Evolutionary conservation across 352 stramenopile genomes (phyloP), one percentile per base, ranked within the genome.

Genomic region (Pythium periplocum): DNA sequence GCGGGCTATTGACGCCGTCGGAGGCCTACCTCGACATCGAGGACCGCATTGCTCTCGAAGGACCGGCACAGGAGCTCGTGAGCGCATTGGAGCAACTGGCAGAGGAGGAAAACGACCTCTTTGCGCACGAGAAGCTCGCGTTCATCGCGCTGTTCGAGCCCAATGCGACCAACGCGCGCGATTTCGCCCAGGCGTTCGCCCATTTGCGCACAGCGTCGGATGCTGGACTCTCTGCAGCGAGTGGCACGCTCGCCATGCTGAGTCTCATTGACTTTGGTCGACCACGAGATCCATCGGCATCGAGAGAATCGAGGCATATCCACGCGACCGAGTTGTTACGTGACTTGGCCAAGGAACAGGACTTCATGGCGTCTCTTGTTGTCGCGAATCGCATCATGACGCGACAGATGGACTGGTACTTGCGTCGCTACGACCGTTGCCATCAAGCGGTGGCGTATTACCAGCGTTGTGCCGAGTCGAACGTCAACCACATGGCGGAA

Each of bases 121-220:
- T 69, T 42, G 78, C 78, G 6, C 60, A 78, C 38, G 79, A 83
- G 41, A 69, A 69, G 35, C 61, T 87, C 12, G 79, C 78, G n/a
- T 85, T 74, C 55, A 68, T 77, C 49, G 64, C 71, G 45, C 69
- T 90, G 2, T 87, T 90, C 53, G 75, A 87, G 33, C 68, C 74
- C 0, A 54, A 48, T 46, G 47, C 48, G 42, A 66, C 48, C 7
- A 12, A 45, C 1, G 47, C 68, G 4, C 59, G 68, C 11, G 62
- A 74, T 26, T 86, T 83, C 55, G 49, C 67, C 12, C 49, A 69
- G 30, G 76, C 76, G 8, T 66, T 87, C 32, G 47, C 57, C 30
- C 67, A 82, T 36, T 56, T 90, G 0, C 61, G 69, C 2, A 48
- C 67, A 17, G 76, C 74, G 35, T 70, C 68, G 1, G 68, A 85